Evolutionary conservation across 2,329 filamentous ascomycete species (phyloP), one percentile per base, ranked within the genome.

Genomic region (Waltergamsia citrina): DNA sequence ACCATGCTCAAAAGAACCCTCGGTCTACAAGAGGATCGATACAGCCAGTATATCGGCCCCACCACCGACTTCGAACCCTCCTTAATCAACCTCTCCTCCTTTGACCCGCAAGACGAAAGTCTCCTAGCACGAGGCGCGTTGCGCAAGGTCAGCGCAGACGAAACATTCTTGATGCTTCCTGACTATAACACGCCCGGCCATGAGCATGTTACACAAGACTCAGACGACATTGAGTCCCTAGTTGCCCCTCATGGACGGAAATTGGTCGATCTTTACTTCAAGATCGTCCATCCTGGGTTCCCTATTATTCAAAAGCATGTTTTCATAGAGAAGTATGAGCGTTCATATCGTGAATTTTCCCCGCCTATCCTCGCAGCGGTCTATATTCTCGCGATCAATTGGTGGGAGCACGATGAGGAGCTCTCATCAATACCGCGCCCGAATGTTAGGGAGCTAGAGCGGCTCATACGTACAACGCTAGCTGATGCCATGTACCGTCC

Each of bases 321-420:
- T 36, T 90, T 90, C 45, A 64, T 84, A 41, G 81, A 88, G 53
- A 82, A 84, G 49, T 85, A 88, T 59, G 74, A 78, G 32, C 72
- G 77, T 45, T 78, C 78, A 27, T 75, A 84, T 46, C 72, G 74
- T 35, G 78, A 84, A 44, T 84, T 90, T 49, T 80, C 83, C 11
- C 83, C 85, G 2, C 74, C 82, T 9, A 63, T 92, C 18, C 66
- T 93, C 12, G 84, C 83, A 21, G 83, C 83, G 34, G 78, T 93
- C 46, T 92, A 94, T 49, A 76, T 94, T 17, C 64, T 94, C 17
- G 85, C 87, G 7, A 72, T 93, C 48, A 87, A 90, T 54, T 94
- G 87, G 79, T 92, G 87, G 78, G 77, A 85, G 33, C 71, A 84
- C 41, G 81, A 78, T 41, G 71, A 78, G 14, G 73, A 77, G 16